Percentiles rank a stretch among this genome's conserved stretches.
Conservation (phyloP, 805 yeast species). For the Saccharomycopsis capsularis region DNA sequence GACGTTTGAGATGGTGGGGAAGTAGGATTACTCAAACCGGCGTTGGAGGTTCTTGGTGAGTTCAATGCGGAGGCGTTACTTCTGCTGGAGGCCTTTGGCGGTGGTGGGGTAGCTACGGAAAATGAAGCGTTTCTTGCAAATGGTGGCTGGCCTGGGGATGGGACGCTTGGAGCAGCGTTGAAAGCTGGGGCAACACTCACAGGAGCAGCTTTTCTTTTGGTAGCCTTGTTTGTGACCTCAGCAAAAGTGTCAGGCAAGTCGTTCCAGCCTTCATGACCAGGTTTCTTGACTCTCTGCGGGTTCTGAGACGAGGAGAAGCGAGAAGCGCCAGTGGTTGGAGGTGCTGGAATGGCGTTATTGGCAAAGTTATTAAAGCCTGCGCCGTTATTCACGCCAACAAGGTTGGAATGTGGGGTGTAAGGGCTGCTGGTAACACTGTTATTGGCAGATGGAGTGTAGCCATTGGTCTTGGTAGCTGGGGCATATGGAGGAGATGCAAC, state of each 20-base stretch:
- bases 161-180: constrained; percentile 22
- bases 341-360: constrained; percentile 16
- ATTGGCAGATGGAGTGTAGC: constrained; percentile 21
- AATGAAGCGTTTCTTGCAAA: constrained; percentile 29
- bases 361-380: neutral
- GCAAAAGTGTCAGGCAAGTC: constrained; percentile 55
- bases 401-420: constrained; percentile 9
- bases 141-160: constrained; percentile 24
- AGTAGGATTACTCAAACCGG: constrained; percentile 25
- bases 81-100: constrained; percentile 21
- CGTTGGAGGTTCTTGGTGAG: constrained; percentile 16
- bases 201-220: constrained; percentile 37
- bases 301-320: constrained; percentile 19
- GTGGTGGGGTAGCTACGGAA: constrained; percentile 29
- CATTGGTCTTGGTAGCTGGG: constrained; percentile 21
- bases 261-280: constrained; percentile 64
- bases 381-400: neutral
- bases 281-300: constrained; percentile 29
- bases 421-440: constrained; percentile 23
- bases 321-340: constrained; percentile 19
- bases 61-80: constrained; percentile 8
- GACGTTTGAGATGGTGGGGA: constrained; percentile 25
- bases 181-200: constrained; percentile 25
- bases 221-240: constrained; percentile 32
- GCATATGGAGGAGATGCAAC: constrained; percentile 29